Evolutionary conservation across 2,329 filamentous ascomycete genomes (phyloP).

Genomic region (Colletotrichum horii): DNA sequence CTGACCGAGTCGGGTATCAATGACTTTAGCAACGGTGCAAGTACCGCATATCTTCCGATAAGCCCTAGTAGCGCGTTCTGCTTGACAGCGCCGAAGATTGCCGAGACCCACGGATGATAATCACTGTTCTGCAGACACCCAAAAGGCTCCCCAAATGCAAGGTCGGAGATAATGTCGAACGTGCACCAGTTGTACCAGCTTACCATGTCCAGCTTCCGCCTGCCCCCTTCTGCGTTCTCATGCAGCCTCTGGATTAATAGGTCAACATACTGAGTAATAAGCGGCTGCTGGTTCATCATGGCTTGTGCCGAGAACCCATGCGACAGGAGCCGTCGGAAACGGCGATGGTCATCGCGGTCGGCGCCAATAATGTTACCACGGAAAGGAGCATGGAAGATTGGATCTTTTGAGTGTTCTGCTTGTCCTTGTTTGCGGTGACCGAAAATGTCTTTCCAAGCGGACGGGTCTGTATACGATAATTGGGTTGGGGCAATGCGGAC

Average conservation of each 20-base stretch:
- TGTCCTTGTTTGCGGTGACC: background rate
- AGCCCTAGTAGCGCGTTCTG: background rate
- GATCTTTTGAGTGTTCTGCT: background rate
- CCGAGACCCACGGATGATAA: background rate
- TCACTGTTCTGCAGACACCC: background rate
- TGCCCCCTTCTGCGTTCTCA: constrained; percentile 21
- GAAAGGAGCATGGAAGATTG: background rate
- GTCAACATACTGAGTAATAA: constrained; percentile 41
- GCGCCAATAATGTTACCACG: background rate
- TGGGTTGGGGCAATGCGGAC: constrained; percentile 7
- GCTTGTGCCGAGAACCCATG: constrained; percentile 27
- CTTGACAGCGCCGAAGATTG: background rate
- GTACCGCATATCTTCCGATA: background rate
- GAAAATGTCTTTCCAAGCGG: background rate
- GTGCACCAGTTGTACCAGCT: background rate
- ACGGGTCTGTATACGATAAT: background rate
- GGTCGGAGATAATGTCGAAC: background rate
- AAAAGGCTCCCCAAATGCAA: background rate
- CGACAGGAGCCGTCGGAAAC: constrained; percentile 7
- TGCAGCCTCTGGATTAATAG: constrained; percentile 40
- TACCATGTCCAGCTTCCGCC: background rate
- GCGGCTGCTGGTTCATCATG: constrained; percentile 25
- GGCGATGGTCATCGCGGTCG: background rate
- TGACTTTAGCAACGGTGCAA: background rate
- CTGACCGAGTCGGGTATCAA: background rate